phyloP scores from a whole-genome alignment of 768 basidiomycete genomes.

The Daedaleopsis sinensis region DNA sequence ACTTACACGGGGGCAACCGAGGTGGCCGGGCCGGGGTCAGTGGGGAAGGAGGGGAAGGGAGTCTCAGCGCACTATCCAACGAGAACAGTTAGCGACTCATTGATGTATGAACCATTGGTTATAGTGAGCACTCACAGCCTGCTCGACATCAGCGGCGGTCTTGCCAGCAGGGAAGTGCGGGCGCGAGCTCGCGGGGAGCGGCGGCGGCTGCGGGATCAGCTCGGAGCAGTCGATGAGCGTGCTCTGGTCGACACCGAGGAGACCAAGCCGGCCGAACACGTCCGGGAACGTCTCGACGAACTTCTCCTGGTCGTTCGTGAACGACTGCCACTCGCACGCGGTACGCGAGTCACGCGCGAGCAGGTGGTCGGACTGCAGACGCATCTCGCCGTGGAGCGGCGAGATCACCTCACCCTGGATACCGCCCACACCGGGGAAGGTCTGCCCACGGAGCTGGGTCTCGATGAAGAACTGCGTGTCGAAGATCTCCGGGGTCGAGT shows the following conservation, averaged over 20 bases:
- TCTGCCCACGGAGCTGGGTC: constrained; percentile 45
- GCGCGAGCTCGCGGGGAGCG: not conserved
- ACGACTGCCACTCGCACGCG: constrained; percentile 34
- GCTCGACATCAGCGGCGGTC: constrained; percentile 22
- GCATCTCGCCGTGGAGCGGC: constrained; percentile 34
- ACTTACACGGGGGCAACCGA: constrained; percentile 35
- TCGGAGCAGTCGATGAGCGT: constrained; percentile 5
- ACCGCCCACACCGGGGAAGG: constrained; percentile 38
- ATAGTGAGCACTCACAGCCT: constrained; percentile 16
- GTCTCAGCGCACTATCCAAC: constrained; percentile 7
- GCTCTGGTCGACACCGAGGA: constrained; percentile 26
- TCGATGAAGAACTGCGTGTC: constrained; percentile 52
- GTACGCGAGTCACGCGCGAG: constrained; percentile 34
- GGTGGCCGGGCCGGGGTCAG: constrained; percentile 33
- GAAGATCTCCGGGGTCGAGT: constrained; percentile 46
- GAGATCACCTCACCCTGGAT: constrained; percentile 31
- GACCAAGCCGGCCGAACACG: constrained; percentile 28
- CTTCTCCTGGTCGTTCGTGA: constrained; percentile 25
- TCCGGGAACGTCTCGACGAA: constrained; percentile 25
- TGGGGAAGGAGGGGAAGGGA: constrained; percentile 18
- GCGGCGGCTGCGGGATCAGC: constrained; percentile 2
- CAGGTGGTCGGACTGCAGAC: constrained; percentile 33
- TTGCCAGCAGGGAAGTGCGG: constrained; percentile 25
- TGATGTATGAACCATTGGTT: not conserved
- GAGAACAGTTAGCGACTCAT: not conserved